These are phyloP conservation scores for Ocimum tenuiflorum DNA, from an alignment of 257 asterid species.

Conservation along the genomic window DNA sequence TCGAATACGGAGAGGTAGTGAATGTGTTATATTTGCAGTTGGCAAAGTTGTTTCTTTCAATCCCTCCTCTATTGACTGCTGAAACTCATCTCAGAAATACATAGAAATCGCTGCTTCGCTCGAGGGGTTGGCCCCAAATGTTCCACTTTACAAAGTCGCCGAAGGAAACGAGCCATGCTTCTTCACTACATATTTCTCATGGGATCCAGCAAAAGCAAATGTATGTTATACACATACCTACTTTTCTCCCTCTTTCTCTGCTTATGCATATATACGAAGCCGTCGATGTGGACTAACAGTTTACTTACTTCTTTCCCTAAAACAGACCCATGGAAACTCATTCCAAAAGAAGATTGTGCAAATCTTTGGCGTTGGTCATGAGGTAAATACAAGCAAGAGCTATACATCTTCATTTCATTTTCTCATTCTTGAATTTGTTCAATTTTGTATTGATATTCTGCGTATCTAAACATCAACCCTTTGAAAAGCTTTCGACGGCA, in stretches of 20 bases:
- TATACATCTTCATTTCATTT: not conserved
- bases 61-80: conserved; percentile 18
- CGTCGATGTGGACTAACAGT: not conserved
- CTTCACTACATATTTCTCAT: conserved; percentile 83
- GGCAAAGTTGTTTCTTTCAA: not conserved
- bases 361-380: conserved; percentile 72
- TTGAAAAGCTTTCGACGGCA: not conserved
- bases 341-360: conserved; percentile 89
- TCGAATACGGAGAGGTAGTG: conserved; percentile 76
- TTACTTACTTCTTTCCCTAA: not conserved
- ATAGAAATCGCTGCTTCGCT: conserved; percentile 71
- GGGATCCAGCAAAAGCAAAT: conserved; percentile 91
- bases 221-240: conserved; percentile 36
- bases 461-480: not conserved
- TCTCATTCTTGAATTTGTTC: not conserved
- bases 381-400: conserved; percentile 43
- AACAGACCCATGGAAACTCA: conserved; percentile 89
- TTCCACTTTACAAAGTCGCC: conserved; percentile 73
- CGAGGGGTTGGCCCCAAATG: conserved; percentile 68
- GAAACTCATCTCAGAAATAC: conserved; percentile 56
- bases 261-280: not conserved
- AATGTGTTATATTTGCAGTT: conserved; percentile 5
- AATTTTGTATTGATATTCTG: too few species aligned
- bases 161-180: conserved; percentile 97
- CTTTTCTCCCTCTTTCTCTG: not conserved